Conservation (phyloP, 306 rosid genomes). For the Trifolium fragiferum region DNA sequence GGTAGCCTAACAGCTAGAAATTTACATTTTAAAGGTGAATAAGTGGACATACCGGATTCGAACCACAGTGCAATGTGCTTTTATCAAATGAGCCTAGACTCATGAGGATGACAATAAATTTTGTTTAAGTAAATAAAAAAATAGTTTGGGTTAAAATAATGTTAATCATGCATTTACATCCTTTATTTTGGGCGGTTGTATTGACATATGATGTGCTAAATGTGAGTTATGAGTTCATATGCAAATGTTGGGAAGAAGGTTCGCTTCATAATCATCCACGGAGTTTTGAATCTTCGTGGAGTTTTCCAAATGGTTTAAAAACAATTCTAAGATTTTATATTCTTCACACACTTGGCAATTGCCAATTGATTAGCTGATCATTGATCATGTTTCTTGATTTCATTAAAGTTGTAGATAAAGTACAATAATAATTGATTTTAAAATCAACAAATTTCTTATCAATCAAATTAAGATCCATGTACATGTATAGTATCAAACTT, state of each 20-base stretch:
- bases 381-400: not conserved
- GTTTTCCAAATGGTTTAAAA: not conserved
- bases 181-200: not conserved
- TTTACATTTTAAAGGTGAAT: no score
- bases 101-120: no score
- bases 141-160: not conserved
- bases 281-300: not conserved
- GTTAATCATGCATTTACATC: not conserved
- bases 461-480: not conserved
- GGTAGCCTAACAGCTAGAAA: no score
- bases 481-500: not conserved
- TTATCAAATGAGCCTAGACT: no score
- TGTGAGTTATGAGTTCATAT: slow-evolving; percentile 4
- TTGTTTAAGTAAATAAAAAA: not conserved
- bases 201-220: not conserved
- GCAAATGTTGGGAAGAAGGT: slow-evolving; percentile 27
- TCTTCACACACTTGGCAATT: not conserved
- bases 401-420: not conserved
- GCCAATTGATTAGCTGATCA: not conserved
- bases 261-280: slow-evolving; percentile 3
- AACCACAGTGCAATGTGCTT: no score
- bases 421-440: not conserved
- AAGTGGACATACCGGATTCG: no score
- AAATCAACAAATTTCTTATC: no score
- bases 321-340: not conserved